Evolutionary conservation across 129 eudicot species (phyloP), one percentile per base, ranked within the genome.

Genomic region (Arctium lappa): DNA sequence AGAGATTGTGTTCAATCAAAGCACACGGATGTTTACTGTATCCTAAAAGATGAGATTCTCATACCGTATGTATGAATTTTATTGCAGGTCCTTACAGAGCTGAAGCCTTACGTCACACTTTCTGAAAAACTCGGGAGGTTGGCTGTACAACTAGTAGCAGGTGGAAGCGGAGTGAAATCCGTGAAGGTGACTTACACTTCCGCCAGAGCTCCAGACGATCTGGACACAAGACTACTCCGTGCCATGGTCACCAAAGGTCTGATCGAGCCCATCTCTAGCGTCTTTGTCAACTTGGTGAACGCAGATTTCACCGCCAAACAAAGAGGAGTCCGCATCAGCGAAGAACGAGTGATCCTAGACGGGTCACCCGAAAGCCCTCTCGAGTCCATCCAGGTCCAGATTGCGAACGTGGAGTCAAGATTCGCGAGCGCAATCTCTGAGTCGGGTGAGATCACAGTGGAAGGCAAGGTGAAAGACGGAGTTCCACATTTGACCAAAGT

Each of bases 191-290:
- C 93, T 0, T 95, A 91, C 18, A 87, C 97, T 34, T 93, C 99
- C n/a, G 93, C 99, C 15, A 81, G 99, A 82, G 99, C 95, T 11
- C 97, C 99, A 0, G 99, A 95, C 77, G 99, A 95, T 73, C 97
- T 95, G 5, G 99, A 95, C 92, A 95, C 99, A 16, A 83, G 99
- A 73, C 79, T 95, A 63, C 99, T 95, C 13, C 99, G 99, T 3
- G 99, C 99, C 85, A 95, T 95, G 99, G 94, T 95, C 46, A 95
- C 92, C 36, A 95, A 95, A 84, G 99, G 99, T 77, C 86, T 95
- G 15, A 95, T 95, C 5, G 99, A 95, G 83, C 97, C 99, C 37
- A 90, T 95, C 80, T 95, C 99, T 2, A 89, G 89, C 18, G 91
- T 89, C 12, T 93, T 89, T 50, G 93, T 95, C n/a, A 95, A 95